Percentiles rank a stretch among this genome's conserved stretches.
Conservation (phyloP, 2,329 filamentous ascomycete genomes). For the Fusarium sp. region DNA sequence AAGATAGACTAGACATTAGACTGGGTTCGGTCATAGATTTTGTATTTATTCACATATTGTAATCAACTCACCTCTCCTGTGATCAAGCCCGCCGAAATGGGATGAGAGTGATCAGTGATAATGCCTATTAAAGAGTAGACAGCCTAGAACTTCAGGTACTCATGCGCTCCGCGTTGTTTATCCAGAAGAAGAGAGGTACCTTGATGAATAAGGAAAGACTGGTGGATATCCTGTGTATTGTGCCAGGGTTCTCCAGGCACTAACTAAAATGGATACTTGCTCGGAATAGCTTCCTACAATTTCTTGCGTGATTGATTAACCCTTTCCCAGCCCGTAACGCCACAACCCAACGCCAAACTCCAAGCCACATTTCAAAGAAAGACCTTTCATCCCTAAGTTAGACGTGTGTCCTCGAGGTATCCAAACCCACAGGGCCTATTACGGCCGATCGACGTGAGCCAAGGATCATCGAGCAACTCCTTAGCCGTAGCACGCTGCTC, state of each 20-base stretch:
- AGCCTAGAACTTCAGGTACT: not conserved
- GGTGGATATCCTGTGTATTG: not conserved
- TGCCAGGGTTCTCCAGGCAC: not conserved
- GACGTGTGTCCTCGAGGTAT: constrained; percentile 30
- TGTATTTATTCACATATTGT: not conserved
- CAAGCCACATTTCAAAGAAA: not conserved
- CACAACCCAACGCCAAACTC: not conserved
- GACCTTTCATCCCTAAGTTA: not conserved
- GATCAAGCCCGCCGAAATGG: not conserved
- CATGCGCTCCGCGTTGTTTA: not conserved
- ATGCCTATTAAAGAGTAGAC: not conserved
- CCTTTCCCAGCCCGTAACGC: not conserved
- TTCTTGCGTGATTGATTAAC: not conserved
- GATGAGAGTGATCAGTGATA: not conserved
- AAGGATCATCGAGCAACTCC: constrained; percentile 47
- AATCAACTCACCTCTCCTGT: not conserved
- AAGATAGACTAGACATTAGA: constrained; percentile 1
- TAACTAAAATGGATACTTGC: not conserved
- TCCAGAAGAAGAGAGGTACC: not conserved
- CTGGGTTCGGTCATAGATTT: not conserved
- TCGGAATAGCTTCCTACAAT: not conserved
- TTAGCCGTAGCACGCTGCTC: constrained; percentile 45
- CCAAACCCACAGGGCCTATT: constrained; percentile 27
- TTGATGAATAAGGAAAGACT: not conserved
- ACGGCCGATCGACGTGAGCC: constrained; percentile 34